Evolutionary conservation across 441 rosid species (phyloP).

Genomic region (Dalechampia spathulata): DNA sequence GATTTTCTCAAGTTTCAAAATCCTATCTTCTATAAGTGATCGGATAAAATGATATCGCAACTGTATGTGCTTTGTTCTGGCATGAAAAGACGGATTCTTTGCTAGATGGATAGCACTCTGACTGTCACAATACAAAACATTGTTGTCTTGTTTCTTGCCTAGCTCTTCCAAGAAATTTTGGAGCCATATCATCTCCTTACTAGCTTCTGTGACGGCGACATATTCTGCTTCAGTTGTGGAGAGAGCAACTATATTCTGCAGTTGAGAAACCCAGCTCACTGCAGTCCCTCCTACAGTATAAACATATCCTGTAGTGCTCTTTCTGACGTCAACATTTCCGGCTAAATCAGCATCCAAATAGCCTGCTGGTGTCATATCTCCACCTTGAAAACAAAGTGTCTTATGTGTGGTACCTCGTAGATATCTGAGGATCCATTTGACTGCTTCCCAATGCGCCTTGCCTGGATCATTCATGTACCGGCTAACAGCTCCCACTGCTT

Average conservation of each 20-base stretch:
- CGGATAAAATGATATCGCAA: background rate
- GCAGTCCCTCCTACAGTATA: background rate
- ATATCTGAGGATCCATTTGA: background rate
- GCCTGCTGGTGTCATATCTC: background rate
- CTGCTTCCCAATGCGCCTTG: background rate
- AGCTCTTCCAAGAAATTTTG: background rate
- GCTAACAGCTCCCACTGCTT: slow-evolving; percentile 5
- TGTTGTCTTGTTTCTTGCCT: background rate
- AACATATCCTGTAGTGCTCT: background rate
- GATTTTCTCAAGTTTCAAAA: background rate
- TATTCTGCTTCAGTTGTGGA: background rate
- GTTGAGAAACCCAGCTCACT: background rate
- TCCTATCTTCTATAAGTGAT: background rate
- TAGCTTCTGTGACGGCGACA: background rate
- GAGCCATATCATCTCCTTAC: background rate
- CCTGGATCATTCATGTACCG: background rate
- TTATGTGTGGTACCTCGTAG: background rate
- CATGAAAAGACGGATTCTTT: background rate
- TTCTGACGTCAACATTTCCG: background rate
- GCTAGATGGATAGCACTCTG: background rate
- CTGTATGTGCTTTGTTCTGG: background rate
- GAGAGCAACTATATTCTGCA: background rate
- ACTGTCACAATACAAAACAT: background rate
- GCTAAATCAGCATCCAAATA: background rate
- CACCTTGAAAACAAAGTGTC: background rate